phyloP scores from a whole-genome alignment of 2,329 filamentous ascomycete genomes.

The Aspergillus calidoustus region DNA sequence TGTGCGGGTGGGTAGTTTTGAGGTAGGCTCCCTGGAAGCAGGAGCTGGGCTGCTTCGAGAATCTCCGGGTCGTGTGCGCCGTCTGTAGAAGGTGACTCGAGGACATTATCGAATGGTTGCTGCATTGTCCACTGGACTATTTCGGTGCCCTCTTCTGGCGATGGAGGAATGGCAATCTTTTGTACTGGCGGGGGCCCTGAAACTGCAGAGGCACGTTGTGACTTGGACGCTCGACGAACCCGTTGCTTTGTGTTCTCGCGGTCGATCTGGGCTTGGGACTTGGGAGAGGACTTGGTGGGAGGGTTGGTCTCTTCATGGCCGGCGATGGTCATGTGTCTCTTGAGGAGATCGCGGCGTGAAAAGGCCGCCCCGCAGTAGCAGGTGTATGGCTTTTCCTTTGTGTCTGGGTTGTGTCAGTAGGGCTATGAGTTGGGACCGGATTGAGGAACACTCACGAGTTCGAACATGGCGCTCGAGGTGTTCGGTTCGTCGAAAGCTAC shows the following conservation, averaged over 20 bases:
- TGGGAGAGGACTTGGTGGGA: conserved; percentile 28
- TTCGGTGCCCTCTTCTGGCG: conserved; percentile 18
- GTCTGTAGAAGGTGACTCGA: conserved; percentile 18
- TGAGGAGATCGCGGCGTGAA: conserved; percentile 41
- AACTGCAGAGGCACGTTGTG: conserved; percentile 23
- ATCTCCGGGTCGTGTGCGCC: conserved; percentile 40
- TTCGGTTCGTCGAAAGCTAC: conserved; percentile 40
- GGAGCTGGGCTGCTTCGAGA: conserved; percentile 45
- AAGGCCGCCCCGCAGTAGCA: conserved; percentile 43
- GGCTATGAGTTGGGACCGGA: neutral
- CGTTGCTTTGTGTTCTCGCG: conserved; percentile 24
- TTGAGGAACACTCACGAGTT: conserved; percentile 34
- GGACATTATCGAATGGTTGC: conserved; percentile 29
- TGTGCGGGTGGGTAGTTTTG: conserved; percentile 33
- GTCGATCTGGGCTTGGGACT: conserved; percentile 30
- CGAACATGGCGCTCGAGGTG: conserved; percentile 43
- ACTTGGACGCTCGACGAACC: conserved; percentile 23
- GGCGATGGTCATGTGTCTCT: conserved; percentile 39
- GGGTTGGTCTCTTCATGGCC: conserved; percentile 31
- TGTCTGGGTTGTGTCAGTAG: conserved; percentile 32
- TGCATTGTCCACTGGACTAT: conserved; percentile 35
- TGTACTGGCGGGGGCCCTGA: conserved; percentile 15
- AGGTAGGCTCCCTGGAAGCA: conserved; percentile 37
- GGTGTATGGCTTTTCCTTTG: conserved; percentile 42
- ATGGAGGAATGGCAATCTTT: conserved; percentile 19